Evolutionary conservation across 2,329 filamentous ascomycete genomes (phyloP), one percentile per base, ranked within the genome.

Genomic region (Aspergillus sp.): DNA sequence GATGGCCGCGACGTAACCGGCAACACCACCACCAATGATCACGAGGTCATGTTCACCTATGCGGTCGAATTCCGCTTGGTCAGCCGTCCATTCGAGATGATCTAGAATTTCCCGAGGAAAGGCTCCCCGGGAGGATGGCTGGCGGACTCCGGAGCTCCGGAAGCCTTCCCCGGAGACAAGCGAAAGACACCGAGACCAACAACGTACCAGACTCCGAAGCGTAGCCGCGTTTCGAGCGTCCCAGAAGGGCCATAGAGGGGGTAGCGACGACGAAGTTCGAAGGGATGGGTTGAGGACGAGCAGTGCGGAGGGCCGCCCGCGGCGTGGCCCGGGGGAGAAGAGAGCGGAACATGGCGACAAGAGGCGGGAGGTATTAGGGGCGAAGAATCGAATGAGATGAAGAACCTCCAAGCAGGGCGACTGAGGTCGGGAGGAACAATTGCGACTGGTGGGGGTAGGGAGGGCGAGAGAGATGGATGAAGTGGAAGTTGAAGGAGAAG

Each of bases 1-100:
- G 82, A 99, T 99, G 67, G 94, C 94, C 61, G 94, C 93, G 68
- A 99, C 94, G 79, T 99, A 99, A 71, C 94, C 94, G 65, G 93
- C 94, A 68, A 97, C 94, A 79, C 94, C 94, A 74, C 94, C 94
- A 69, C 94, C 94, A 70, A 99, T 96, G 76, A 99, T 92, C 70
- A 99, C 88, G 51, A 99, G 82, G 75, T 99, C 94, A 76, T 96
- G 95, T 75, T 96, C 90, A 75, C 92, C 90, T 90, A 73, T 62
- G 45, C 60, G 51, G 53, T 56, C 35, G 36, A 49, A 30, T 57
- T 61, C 49, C 38, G 50, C 32, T 45, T 41, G 30, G 48, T 59
- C 52, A 64, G 63, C 60, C 26, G 17, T 36, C 30, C 26, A 17
- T 36, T 48, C 57, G 62, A 48, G 58, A 62, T 58, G 16, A 14